A percentile compares a stretch with the other conserved stretches of the same genome.
Evolutionary conservation across 73 alveolate genomes (phyloP).

Genomic region (Breviolum minutum): DNA sequence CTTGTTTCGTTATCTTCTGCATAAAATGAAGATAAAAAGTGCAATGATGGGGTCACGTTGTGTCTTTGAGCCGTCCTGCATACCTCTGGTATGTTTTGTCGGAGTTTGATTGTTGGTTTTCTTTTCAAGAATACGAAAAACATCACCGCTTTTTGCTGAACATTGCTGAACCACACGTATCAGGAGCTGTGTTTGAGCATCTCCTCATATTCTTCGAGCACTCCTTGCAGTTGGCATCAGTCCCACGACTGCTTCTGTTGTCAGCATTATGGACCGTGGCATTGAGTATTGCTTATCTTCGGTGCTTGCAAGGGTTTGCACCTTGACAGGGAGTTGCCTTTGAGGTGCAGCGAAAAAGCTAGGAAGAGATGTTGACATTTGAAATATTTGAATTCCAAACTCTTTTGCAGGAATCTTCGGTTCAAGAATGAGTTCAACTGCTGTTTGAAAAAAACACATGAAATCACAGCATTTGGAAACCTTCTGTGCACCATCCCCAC

Average conservation of each 20-base stretch:
- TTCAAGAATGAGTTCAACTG: too few relatives aligned
- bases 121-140: too few relatives aligned
- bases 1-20: too few relatives aligned
- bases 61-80: too few relatives aligned
- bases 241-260: constrained; percentile 29
- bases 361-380: not conserved
- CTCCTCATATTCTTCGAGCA: constrained; percentile 17
- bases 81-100: too few relatives aligned
- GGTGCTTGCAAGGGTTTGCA: constrained; percentile 38
- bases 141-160: too few relatives aligned
- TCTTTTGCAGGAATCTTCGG: not conserved
- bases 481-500: too few relatives aligned
- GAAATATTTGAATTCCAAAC: not conserved
- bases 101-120: too few relatives aligned
- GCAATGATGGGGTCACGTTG: too few relatives aligned
- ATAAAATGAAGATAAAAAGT: too few relatives aligned
- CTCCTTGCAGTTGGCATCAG: not conserved
- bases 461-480: too few relatives aligned
- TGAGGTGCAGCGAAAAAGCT: not conserved
- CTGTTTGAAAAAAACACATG: too few relatives aligned
- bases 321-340: not conserved
- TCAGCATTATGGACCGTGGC: constrained; percentile 21
- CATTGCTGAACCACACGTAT: not conserved
- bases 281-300: constrained; percentile 56
- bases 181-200: constrained; percentile 27